phyloP scores from a whole-genome alignment of 345 rosid genomes.

The Balakata baccata region DNA sequence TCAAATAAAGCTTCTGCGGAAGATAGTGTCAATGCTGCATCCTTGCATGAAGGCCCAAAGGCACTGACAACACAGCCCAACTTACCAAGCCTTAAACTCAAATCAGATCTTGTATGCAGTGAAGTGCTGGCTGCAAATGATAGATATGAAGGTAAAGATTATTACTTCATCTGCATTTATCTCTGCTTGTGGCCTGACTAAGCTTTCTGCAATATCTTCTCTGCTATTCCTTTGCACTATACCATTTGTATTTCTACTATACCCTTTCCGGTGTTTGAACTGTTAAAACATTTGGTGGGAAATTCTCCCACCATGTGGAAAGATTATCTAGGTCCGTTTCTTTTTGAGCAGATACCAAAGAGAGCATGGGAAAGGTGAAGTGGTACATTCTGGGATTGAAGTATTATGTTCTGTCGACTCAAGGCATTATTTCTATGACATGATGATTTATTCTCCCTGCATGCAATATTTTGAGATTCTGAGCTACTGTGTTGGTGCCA shows the following conservation, averaged over 20 bases:
- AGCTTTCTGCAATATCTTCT: neutral
- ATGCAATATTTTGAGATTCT: neutral
- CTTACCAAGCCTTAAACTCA: conserved; percentile 39
- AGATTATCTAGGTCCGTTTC: neutral
- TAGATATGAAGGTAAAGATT: conserved; percentile 60
- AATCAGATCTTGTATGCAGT: conserved; percentile 38
- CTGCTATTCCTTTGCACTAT: neutral
- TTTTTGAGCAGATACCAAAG: neutral
- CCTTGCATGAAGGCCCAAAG: conserved; percentile 35
- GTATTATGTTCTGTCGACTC: neutral
- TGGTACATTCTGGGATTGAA: neutral
- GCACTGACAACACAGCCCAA: conserved; percentile 36
- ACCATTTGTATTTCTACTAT: too few relatives aligned
- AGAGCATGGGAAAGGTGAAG: neutral
- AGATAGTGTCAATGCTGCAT: conserved; percentile 30
- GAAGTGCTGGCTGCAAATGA: conserved; percentile 35
- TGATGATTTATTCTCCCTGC: neutral
- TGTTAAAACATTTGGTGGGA: neutral
- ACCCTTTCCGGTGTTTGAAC: neutral
- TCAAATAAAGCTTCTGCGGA: conserved; percentile 36
- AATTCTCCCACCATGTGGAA: neutral
- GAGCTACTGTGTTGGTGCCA: neutral
- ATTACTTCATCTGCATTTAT: neutral
- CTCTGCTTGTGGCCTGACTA: neutral
- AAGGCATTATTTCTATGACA: neutral